A percentile compares a stretch with the other conserved stretches of the same genome.
These are phyloP conservation scores for Termitomyces sp. DNA, from an alignment of 768 basidiomycete genomes.

Conservation along the genomic window DNA sequence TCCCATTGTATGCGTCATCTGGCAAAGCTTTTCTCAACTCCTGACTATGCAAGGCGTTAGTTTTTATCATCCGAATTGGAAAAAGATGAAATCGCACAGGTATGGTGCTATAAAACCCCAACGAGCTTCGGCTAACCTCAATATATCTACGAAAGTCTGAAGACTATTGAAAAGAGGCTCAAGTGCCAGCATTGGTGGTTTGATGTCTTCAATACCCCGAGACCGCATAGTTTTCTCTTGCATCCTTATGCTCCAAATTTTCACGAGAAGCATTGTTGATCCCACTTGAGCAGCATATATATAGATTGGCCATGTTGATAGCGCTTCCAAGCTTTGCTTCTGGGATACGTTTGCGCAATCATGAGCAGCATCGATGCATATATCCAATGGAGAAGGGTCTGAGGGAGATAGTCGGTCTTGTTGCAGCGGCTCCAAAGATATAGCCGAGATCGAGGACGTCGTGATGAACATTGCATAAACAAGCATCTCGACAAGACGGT, in stretches of 20 bases:
- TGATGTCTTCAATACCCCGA: constrained; percentile 23
- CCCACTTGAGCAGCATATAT: constrained; percentile 43
- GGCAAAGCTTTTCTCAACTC: constrained; percentile 10
- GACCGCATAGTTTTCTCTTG: constrained; percentile 31
- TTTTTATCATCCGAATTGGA: background rate
- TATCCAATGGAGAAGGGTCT: constrained; percentile 44
- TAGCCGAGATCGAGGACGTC: constrained; percentile 15
- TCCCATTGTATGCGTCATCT: background rate
- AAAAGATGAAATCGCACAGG: constrained; percentile 23
- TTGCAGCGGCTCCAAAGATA: background rate
- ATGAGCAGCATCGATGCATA: constrained; percentile 57
- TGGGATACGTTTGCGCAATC: constrained; percentile 57
- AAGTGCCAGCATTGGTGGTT: constrained; percentile 26
- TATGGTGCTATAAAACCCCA: constrained; percentile 28
- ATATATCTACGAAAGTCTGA: constrained; percentile 33
- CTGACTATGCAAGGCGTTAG: constrained; percentile 7
- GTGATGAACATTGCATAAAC: constrained; percentile 56
- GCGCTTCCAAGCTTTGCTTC: constrained; percentile 37
- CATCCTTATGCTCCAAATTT: constrained; percentile 51
- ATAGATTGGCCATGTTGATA: constrained; percentile 35
- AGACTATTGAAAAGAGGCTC: constrained; percentile 31
- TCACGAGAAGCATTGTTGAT: constrained; percentile 47
- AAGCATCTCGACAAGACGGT: constrained; percentile 59
- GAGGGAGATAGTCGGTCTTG: constrained; percentile 17
- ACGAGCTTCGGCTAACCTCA: constrained; percentile 28